Evolutionary conservation across 176 grass and related monocot genomes (phyloP).

Genomic region (Oryza australiensis): DNA sequence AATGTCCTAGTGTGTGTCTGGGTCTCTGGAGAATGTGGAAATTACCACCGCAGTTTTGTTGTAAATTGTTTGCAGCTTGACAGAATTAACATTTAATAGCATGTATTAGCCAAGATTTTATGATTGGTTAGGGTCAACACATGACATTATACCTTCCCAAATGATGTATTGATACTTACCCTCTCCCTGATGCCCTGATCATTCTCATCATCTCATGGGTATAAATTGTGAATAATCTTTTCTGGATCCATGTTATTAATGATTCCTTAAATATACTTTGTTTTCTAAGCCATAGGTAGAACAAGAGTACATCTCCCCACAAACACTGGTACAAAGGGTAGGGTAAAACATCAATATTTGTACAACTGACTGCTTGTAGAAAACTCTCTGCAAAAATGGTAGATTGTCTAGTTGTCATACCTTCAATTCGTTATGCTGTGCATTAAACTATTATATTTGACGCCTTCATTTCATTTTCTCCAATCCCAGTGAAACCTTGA

Average conservation of each 20-base stretch:
- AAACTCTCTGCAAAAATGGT: not conserved
- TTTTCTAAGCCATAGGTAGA: not conserved
- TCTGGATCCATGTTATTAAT: not conserved
- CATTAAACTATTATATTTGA: not conserved
- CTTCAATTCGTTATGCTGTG: not conserved
- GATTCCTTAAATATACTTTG: not conserved
- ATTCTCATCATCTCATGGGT: not conserved
- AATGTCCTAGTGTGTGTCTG: not conserved
- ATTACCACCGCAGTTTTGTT: conserved; percentile 44
- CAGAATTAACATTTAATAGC: conserved; percentile 13
- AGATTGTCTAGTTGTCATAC: not conserved
- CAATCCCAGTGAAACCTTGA: not conserved
- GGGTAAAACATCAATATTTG: not conserved
- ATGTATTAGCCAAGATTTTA: not conserved
- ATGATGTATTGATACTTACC: conserved; percentile 20
- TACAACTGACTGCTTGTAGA: not conserved
- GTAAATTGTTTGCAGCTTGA: conserved; percentile 46
- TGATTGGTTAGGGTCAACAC: conserved; percentile 24
- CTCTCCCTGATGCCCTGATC: not conserved
- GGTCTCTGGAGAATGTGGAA: not conserved
- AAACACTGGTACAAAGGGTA: not conserved
- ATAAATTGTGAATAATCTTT: not conserved
- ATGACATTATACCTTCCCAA: not conserved
- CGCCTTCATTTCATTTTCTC: not conserved
- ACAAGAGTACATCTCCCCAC: not conserved